Evolutionary conservation across 225 moss, liverwort and hornwort genomes (phyloP), one percentile per base, ranked within the genome.

Genomic region (Sphagnum contortum): DNA sequence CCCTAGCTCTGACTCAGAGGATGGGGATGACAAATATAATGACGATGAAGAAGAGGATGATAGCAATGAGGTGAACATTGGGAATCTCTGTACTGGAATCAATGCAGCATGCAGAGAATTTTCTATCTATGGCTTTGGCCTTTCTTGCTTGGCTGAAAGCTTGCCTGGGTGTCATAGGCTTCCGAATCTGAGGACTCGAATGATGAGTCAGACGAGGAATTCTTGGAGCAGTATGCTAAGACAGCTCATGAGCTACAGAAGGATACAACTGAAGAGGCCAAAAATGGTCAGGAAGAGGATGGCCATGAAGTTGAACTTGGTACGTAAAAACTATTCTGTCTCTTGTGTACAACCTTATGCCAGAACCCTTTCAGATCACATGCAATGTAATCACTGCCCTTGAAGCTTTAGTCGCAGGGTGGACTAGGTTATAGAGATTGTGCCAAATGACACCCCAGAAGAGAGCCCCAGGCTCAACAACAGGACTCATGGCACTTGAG

Each of bases 251-350:
- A 91, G 62, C 80, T 91, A 44, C 82, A 85, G 68, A 70, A 79
- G 8, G 89, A 89, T 69, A 84, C 91, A 44, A 72, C 72, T 52
- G 91, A 89, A 75, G 91, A 89, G 69, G 84, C 89, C 46, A 89
- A 91, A 70, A 80, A 87, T 64, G 91, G 91, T 47, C 84, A 87
- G 72, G 77, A 83, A 58, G 89, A 91, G 80, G 91, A 87, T 66
- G 89, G 89, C 49, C 89, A 91, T 69, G 91, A 91, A 66, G 74
- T 91, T 65, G 89, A 89, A 60, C 81, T 91, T 5, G 89, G 91
- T 89, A 72, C 9, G 29, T 29, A 29, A 29, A 29, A 29, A 29
- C 29, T 29, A 29, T 29, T 29, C 29, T 29, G 0, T 29, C 29
- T 29, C 29, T 29, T 29, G 29, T 29, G 29, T 29, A 29, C 29